Base-by-base conservation (phyloP, 345 rosid genomes). In the Salix brachista region DNA sequence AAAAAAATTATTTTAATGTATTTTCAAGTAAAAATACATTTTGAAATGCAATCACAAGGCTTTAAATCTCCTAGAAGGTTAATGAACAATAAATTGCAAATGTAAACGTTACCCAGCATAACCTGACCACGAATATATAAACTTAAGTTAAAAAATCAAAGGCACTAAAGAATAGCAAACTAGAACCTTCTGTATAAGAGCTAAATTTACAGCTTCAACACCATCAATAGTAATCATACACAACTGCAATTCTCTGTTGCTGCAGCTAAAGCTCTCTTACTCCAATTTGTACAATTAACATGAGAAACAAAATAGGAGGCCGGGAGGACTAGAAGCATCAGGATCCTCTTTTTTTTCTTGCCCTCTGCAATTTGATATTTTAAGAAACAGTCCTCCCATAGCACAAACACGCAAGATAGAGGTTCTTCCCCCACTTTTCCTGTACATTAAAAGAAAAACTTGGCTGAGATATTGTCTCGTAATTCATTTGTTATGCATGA, bases 401-500 rank as follows among this genome's bases (percentile, higher is more conserved):
- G 76, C 84, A 84, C 71, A 84, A 19, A 65, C 80, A 84, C 12
- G 86, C 77, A 25, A 84, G 80, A 73, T 84, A 84, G 21, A 84
- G 84, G 65, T 81, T 80, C 78, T 84, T 84, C 16, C 78, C 84
- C 86, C 86, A 84, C 79, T 84, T 84, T 69, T 84, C 84, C 86
- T 84, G 82, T 62, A 72, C 6, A 32, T 50, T 58, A 5, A 48
- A 48, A 36, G 26, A 21, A 21, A 36, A 30, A 46, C 28, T 26
- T 21, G 17, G 8, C 4, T 48, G 26, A 6, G 52, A 19, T 23
- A 37, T 39, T 12, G 16, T 54, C n/a, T 18, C 25, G 3, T 21
- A 23, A 41, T 37, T 68, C 26, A 39, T 6, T 41, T 17, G 28
- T 26, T 26, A 26, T 26, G 28, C 28, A 26, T 26, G 28, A 26